Evolutionary conservation across 176 grass and related monocot species (phyloP), one percentile per base, ranked within the genome.

Genomic region (Oryza longistaminata): DNA sequence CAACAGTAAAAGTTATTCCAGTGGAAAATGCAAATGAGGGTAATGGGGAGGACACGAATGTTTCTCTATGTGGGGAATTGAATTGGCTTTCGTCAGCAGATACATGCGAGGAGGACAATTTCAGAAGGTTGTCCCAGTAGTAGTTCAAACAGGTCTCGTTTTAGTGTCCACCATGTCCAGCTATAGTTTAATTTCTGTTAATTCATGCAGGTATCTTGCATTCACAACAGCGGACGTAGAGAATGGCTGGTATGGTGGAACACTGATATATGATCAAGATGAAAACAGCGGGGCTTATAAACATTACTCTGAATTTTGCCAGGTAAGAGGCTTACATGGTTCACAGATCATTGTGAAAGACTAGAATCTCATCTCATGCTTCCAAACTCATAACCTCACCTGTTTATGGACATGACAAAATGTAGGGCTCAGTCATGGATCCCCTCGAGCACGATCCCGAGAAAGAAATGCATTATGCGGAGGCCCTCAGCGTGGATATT

Each of bases 211-310:
- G 83, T 99, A 94, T 73, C 83, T 94, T 80, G 83, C 91, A 45
- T 85, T 90, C 68, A 86, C 91, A 29, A 88, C 93, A 78, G 88
- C 87, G 8, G 96, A 92, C 45, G 90, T 87, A 64, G 85, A 79
- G 35, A 91, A 87, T 75, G 92, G 86, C 24, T 96, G 96, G 96
- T 99, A 99, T 62, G 81, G 96, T 6, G 96, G 96, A 52, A 90
- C 83, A 19, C 83, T 96, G 24, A 66, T 99, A 81, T 99, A 96
- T 46, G 90, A 92, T 35, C 88, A 88, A 86, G 90, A 99, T 43
- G 93, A 99, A 85, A 87, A 86, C 74, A 89, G 91, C 9, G 80
- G 87, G 24, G 91, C 84, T 66, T 96, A 96, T 70, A 92, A 84
- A 83, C 96, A 99, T 76, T 99, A 94, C 65, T 91, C 90, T 10